Conservation (phyloP, 148 eudicot species). For the Spergularia bocconei region DNA sequence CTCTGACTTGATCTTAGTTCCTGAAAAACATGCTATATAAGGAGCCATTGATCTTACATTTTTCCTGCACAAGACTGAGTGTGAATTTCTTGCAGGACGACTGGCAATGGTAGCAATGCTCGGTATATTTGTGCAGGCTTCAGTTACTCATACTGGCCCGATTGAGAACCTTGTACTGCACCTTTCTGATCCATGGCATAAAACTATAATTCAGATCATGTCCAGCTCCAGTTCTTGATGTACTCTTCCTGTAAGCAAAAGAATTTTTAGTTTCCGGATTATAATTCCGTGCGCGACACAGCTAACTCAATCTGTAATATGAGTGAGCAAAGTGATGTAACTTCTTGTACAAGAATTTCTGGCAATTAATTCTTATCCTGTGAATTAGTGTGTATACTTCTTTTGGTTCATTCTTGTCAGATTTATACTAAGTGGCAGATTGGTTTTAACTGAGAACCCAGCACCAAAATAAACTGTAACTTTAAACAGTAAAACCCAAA, state of each 20-base stretch:
- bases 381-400: not conserved
- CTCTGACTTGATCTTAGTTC: not conserved
- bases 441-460: no score
- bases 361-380: not conserved
- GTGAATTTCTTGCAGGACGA: slow-evolving; percentile 36
- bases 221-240: slow-evolving; percentile 35
- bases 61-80: not conserved
- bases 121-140: slow-evolving; percentile 81
- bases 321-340: not conserved
- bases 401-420: no score
- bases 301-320: not conserved
- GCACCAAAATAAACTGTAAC: no score
- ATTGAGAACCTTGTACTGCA: slow-evolving; percentile 74
- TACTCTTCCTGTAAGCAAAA: not conserved
- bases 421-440: no score
- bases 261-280: not conserved
- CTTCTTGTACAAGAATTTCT: not conserved
- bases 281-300: not conserved
- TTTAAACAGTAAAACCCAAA: no score
- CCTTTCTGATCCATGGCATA: slow-evolving; percentile 88
- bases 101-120: slow-evolving; percentile 93
- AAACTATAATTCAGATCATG: slow-evolving; percentile 64
- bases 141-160: slow-evolving; percentile 72
- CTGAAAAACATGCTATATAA: no score
- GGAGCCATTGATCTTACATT: no score